phyloP scores from a whole-genome alignment of 2,329 filamentous ascomycete genomes.

The Hypoxylon sp. region DNA sequence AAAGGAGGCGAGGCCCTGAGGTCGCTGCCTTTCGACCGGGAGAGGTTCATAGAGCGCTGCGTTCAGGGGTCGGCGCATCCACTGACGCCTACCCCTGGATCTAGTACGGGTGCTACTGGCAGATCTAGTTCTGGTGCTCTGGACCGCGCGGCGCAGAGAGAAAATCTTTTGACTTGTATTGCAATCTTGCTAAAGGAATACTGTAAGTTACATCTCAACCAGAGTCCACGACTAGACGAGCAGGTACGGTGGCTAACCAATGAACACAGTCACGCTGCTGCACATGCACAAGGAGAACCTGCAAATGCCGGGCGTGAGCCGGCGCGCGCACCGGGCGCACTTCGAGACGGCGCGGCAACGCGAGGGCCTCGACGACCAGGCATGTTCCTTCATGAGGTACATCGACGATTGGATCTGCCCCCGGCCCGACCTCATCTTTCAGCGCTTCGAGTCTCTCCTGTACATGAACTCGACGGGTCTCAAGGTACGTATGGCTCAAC shows the following conservation, averaged over 20 bases:
- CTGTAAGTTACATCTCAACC: constrained; percentile 13
- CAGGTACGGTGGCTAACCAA: background rate
- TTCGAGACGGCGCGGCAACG: constrained; percentile 8
- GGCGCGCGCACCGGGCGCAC: constrained; percentile 14
- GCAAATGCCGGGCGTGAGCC: constrained; percentile 22
- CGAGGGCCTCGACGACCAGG: constrained; percentile 24
- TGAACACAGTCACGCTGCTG: constrained; percentile 12
- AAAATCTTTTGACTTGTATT: constrained; percentile 21
- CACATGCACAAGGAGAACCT: constrained; percentile 4
- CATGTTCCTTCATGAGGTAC: constrained; percentile 29
- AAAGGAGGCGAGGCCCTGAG: constrained; percentile 5
- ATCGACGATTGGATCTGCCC: constrained; percentile 31
- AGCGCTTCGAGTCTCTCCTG: constrained; percentile 29
- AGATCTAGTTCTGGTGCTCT: background rate
- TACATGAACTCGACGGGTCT: constrained; percentile 2
- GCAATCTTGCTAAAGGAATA: constrained; percentile 20
- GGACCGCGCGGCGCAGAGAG: constrained; percentile 18
- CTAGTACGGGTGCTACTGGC: background rate
- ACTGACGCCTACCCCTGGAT: background rate
- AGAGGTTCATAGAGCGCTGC: constrained; percentile 26
- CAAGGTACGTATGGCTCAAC: constrained; percentile 4
- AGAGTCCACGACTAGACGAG: background rate
- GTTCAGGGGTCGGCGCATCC: constrained; percentile 7
- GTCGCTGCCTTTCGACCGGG: constrained; percentile 31
- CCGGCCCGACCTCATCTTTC: constrained; percentile 24